phyloP scores from a whole-genome alignment of 2,329 filamentous ascomycete genomes.

The Rosellinia necatrix region DNA sequence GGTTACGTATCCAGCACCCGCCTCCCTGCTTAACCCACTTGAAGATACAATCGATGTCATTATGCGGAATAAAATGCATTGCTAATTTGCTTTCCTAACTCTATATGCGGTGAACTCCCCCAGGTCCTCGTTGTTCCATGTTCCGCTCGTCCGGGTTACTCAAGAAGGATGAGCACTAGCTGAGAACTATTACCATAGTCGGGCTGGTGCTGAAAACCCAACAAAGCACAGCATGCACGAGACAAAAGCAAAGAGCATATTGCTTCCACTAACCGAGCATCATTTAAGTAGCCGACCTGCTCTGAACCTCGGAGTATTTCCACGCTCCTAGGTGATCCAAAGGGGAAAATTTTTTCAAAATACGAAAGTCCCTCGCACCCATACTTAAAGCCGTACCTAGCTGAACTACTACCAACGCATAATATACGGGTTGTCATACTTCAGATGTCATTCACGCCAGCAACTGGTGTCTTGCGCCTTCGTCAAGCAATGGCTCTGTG shows the following conservation, averaged over 20 bases:
- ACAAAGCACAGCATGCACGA: neutral
- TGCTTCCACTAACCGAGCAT: neutral
- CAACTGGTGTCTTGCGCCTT: neutral
- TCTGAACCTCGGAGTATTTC: neutral
- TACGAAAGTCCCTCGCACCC: constrained; percentile 4
- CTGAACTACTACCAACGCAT: too few relatives aligned
- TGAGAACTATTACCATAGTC: neutral
- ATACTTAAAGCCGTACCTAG: neutral
- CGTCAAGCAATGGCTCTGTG: neutral
- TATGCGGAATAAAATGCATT: neutral
- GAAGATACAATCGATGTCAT: neutral
- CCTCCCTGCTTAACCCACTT: neutral
- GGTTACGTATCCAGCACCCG: neutral
- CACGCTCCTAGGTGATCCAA: neutral
- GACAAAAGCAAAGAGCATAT: neutral
- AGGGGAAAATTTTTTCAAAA: neutral
- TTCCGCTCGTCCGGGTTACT: neutral
- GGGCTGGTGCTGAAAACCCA: neutral
- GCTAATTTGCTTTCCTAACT: neutral
- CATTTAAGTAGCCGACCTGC: neutral
- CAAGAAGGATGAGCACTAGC: neutral
- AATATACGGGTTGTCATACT: too few relatives aligned
- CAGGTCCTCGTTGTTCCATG: neutral
- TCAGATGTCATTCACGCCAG: constrained; percentile 2
- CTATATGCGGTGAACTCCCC: neutral